A percentile compares a stretch with the other conserved stretches of the same genome.
phyloP scores from a whole-genome alignment of 495 filamentous ascomycete genomes.

The Penicillium cataractarum region DNA sequence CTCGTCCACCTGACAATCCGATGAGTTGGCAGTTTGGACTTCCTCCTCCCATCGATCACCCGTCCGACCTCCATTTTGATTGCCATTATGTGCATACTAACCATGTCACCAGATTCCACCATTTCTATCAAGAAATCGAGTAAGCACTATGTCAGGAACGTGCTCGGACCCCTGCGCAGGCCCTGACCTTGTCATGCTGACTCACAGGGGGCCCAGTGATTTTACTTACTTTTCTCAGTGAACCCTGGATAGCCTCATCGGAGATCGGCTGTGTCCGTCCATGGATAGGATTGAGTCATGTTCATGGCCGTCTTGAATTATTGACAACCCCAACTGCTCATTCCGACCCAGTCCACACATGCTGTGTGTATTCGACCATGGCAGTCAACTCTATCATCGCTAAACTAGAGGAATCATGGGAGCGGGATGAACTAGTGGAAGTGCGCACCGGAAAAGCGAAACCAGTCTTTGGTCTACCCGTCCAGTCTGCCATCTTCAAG shows the following conservation, averaged over 20 bases:
- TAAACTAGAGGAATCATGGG: constrained; percentile 4
- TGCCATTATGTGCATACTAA: neutral
- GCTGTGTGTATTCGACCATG: too few species aligned
- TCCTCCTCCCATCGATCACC: neutral
- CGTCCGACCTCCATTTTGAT: neutral
- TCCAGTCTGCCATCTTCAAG: constrained; percentile 13
- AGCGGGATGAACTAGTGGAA: constrained; percentile 5
- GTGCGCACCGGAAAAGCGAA: constrained; percentile 10
- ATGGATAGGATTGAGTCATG: neutral
- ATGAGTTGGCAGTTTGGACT: neutral
- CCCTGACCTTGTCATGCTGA: neutral
- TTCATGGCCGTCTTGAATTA: neutral
- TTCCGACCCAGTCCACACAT: neutral
- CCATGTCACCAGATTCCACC: neutral
- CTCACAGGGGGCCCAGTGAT: neutral
- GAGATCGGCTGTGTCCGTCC: constrained; percentile 5
- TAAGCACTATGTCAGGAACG: neutral
- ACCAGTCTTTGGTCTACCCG: constrained; percentile 10
- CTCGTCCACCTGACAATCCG: neutral
- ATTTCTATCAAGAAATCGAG: neutral
- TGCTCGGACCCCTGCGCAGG: neutral
- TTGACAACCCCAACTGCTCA: neutral
- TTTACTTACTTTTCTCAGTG: neutral
- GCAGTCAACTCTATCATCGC: neutral
- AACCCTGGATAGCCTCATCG: neutral